A percentile compares a stretch with the other conserved stretches of the same genome.
Evolutionary conservation across 805 yeast species (phyloP).

Genomic region (Wickerhamiella kurtzmanii): DNA sequence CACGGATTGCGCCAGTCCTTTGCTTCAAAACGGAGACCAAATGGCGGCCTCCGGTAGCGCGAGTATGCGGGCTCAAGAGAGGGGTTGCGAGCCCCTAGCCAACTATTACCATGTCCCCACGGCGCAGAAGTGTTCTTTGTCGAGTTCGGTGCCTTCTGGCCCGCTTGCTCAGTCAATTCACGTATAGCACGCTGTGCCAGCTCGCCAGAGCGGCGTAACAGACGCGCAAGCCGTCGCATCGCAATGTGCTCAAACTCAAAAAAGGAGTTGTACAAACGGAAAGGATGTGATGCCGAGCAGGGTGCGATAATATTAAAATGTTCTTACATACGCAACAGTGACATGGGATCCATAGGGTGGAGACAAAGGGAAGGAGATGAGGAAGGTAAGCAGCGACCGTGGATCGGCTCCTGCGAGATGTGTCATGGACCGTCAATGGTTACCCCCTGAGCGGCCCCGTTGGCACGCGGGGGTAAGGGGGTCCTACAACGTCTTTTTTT

Average conservation of each 20-base stretch:
- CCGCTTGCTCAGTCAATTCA: background rate
- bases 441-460: background rate
- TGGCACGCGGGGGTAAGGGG: background rate
- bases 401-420: background rate
- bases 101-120: background rate
- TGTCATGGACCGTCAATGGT: background rate
- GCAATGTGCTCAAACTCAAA: background rate
- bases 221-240: background rate
- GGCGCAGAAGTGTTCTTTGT: background rate
- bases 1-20: background rate
- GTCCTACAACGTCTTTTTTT: background rate
- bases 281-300: background rate
- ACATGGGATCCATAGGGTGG: too few relatives aligned
- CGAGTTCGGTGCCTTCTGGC: background rate
- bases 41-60: constrained; percentile 8
- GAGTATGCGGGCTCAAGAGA: constrained; percentile 13
- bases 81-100: constrained; percentile 4
- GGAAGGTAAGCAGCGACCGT: too few relatives aligned
- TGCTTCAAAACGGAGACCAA: background rate
- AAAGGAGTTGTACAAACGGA: background rate
- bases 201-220: background rate
- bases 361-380: background rate
- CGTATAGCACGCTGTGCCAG: background rate
- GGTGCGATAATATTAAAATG: background rate
- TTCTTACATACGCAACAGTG: background rate